Evolutionary conservation across 2,329 filamentous ascomycete species (phyloP), one percentile per base, ranked within the genome.

Genomic region (Botrytis fabae): DNA sequence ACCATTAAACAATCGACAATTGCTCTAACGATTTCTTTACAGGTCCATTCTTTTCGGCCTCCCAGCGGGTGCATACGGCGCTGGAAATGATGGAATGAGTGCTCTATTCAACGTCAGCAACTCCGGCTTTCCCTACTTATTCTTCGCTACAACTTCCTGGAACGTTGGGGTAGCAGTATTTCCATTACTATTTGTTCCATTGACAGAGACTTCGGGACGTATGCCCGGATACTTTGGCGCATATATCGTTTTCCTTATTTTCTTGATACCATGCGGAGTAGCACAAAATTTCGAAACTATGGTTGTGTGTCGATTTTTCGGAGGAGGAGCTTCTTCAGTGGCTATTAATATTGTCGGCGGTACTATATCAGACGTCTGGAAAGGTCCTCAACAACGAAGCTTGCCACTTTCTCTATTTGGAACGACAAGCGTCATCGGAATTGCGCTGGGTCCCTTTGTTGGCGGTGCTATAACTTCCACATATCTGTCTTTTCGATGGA

Each of bases 401-500:
- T 60, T 78, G 16, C 79, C 80, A 28, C 72, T 81, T 40, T 74
- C 69, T 32, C 71, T 89, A 72, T 89, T 92, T 40, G 91, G 93
- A 69, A 92, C 93, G 76, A 93, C 91, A 0, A 93, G 91, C 0
- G 92, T 94, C 28, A 90, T 88, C n/a, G 92, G 92, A 14, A 93
- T 90, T 32, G 78, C 75, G 25, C 60, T 80, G 3, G 80, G 80
- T 16, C 80, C 80, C 4, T 68, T 68, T 22, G 76, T 80, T 4
- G 60, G 79, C n/a, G 80, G 80, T 25, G 77, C 77, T 8, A 73
- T 74, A 2, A 77, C 80, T 46, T 66, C 78, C 7, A 59, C 74
- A 22, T 57, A 70, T 57, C 72, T 80, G 3, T 73, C 71, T 54
- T 81, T 79, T 75, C 76, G 79, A 28, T 81, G 80, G 80, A 78